phyloP scores from a whole-genome alignment of 1,284 basidiomycete species.

The Abortiporus biennis region DNA sequence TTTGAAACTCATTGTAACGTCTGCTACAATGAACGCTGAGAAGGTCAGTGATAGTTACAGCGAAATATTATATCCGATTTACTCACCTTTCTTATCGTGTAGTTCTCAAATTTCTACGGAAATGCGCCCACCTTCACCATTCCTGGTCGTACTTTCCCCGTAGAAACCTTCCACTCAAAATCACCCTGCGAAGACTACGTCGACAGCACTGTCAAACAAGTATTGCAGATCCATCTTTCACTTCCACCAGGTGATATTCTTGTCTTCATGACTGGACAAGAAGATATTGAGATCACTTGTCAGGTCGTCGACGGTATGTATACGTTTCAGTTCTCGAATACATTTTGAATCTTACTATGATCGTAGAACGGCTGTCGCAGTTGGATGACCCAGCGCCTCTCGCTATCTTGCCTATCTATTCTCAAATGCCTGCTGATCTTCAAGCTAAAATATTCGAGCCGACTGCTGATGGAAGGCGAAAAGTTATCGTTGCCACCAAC shows the following conservation, averaged over 20 bases:
- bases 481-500: conserved; percentile 98
- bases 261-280: conserved; percentile 99
- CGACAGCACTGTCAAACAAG: conserved; percentile 96
- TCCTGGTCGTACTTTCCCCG: conserved; percentile 97
- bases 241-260: conserved; percentile 94
- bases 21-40: conserved; percentile 98
- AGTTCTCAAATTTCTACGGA: conserved; percentile 95
- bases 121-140: conserved; percentile 95
- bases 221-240: conserved; percentile 93
- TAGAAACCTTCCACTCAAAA: conserved; percentile 94
- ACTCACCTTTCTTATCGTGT: not conserved
- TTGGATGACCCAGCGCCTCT: conserved; percentile 86
- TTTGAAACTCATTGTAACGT: conserved; percentile 95
- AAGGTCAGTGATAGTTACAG: conserved; percentile 50
- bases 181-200: conserved; percentile 99
- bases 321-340: conserved; percentile 19
- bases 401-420: conserved; percentile 94
- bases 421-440: conserved; percentile 98
- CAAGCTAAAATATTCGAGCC: conserved; percentile 98
- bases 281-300: conserved; percentile 96
- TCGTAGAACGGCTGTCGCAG: conserved; percentile 81
- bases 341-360: conserved; percentile 30
- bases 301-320: conserved; percentile 80
- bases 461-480: conserved; percentile 89
- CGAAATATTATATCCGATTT: not conserved